Base-by-base conservation (phyloP, 768 basidiomycete genomes). In the Suillus clintonianus region DNA sequence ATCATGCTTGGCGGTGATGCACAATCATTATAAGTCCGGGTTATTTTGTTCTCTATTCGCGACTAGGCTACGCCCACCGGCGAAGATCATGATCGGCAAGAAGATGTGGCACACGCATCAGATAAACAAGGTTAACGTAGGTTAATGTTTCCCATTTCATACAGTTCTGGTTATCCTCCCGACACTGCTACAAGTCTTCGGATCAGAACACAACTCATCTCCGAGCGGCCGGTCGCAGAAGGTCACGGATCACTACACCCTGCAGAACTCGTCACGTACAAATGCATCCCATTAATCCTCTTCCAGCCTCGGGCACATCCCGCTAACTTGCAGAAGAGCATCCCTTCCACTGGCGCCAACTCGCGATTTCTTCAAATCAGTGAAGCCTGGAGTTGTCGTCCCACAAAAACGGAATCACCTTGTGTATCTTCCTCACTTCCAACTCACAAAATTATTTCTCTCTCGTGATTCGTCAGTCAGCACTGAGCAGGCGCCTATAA, bases 1-100 rank as follows among this genome's bases (percentile, higher is more conserved):
- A 79, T 59, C 0, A 24, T 19, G 3, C 72, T 67, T 0, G 70
- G 67, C 6, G 75, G 48, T 9, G n/a, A 27, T 42, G 22, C 32
- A 6, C 30, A 14, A 4, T 62, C 14, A 22, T 59, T 36, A 1
- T 48, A 11, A 24, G 30, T 63, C 4, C 42, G 19, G 32, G 32
- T 10, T 32, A 22, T 24, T 45, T 32, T 36, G 5, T 48, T 34
- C 13, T 39, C 39, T 27, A 30, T 62, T 11, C 36, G 17, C 14
- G 64, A 47, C 22, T 45, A 43, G 42, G 9, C 9, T 43, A 43
- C 39, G 11, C 39, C 39, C 14, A 41, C 39, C 5, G 41, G 9
- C 45, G 11, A 47, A 24, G 22, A 5, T 24, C 45, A 47, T 47
- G 10, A 45, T 19, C n/a, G 8, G n/a, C 43, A 5, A 45, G 34